A percentile compares a stretch with the other conserved stretches of the same genome.
These are phyloP conservation scores for Apiospora aurea DNA, from an alignment of 2,329 filamentous ascomycete species.

Conservation along the genomic window DNA sequence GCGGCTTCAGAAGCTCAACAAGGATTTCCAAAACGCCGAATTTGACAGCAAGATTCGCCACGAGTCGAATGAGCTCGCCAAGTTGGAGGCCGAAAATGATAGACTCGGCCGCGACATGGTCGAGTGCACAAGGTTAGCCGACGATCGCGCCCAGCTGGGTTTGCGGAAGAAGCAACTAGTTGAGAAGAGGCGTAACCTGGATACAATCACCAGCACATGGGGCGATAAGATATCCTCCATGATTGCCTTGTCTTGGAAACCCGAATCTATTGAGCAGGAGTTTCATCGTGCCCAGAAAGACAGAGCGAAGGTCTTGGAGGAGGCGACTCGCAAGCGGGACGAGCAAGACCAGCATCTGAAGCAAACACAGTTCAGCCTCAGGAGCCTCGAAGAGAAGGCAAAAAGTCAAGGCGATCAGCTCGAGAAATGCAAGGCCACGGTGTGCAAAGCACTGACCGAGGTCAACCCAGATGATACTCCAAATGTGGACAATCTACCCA, in stretches of 20 bases:
- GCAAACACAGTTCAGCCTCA: constrained; percentile 77
- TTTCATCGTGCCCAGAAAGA: constrained; percentile 70
- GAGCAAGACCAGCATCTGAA: constrained; percentile 74
- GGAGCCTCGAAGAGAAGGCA: constrained; percentile 68
- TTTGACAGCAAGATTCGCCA: constrained; percentile 76
- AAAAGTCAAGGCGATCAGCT: constrained; percentile 70
- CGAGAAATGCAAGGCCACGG: constrained; percentile 64
- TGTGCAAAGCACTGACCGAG: constrained; percentile 55
- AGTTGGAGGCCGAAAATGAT: constrained; percentile 75
- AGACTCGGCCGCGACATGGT: constrained; percentile 81
- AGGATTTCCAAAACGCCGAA: constrained; percentile 67
- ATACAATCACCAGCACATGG: constrained; percentile 80
- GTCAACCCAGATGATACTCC: constrained; percentile 50
- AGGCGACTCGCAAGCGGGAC: constrained; percentile 75
- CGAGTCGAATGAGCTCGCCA: constrained; percentile 69
- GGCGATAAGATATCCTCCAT: constrained; percentile 71
- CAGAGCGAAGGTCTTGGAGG: constrained; percentile 64
- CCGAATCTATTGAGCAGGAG: constrained; percentile 71
- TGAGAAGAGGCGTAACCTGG: constrained; percentile 75
- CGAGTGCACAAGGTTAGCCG: constrained; percentile 80
- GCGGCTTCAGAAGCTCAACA: constrained; percentile 66
- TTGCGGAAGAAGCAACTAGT: constrained; percentile 81
- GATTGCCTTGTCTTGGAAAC: constrained; percentile 72
- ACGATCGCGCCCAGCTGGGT: constrained; percentile 84
- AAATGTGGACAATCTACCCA: constrained; percentile 61